Evolutionary conservation across 495 filamentous ascomycete genomes (phyloP), one percentile per base, ranked within the genome.

Genomic region (Darksidea phi): DNA sequence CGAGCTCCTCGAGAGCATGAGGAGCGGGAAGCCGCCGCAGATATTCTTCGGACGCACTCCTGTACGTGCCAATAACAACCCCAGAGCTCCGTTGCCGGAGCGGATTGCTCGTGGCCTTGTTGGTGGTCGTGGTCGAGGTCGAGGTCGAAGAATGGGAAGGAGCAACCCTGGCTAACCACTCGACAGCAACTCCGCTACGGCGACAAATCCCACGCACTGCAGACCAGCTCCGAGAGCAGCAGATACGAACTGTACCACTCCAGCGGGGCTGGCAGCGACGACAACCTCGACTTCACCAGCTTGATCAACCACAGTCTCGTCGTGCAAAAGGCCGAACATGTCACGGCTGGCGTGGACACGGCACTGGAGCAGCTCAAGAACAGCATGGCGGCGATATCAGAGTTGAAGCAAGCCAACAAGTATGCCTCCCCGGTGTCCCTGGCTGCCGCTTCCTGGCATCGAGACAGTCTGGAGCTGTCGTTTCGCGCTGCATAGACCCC

Each of bases 381-480:
- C 48, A 74, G 50, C 41, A 60, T 76, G 63, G 72, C 73, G 8
- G 63, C 67, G 1, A 66, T 71, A 5, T 57, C 69, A 47, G 66
- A 74, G 61, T 61, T 72, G 48, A 76, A 73, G 68, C 66, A 73
- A 59, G 70, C 71, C 34, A 73, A 70, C 18, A 70, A 72, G 66
- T 71, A 69, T 48, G 68, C 36, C 42, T 61, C 61, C 36, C 37
- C 42, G 53, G 50, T 49, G 26, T 25, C 34, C 46, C 45, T 24
- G 43, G 15, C 47, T n/a, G 36, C 15, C 41, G 17, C 15, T 18
- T 17, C 26, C 24, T 53, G 49, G 18, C 17, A 41, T 42, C 28
- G 17, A 54, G 51, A 49, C 20, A 24, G 46, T 15, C 15, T 54
- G 18, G 41, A 15, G 13, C 41, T 43, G 41, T 43, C 41, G 41